phyloP scores from a whole-genome alignment of 441 rosid species.

The Jatropha multifida region DNA sequence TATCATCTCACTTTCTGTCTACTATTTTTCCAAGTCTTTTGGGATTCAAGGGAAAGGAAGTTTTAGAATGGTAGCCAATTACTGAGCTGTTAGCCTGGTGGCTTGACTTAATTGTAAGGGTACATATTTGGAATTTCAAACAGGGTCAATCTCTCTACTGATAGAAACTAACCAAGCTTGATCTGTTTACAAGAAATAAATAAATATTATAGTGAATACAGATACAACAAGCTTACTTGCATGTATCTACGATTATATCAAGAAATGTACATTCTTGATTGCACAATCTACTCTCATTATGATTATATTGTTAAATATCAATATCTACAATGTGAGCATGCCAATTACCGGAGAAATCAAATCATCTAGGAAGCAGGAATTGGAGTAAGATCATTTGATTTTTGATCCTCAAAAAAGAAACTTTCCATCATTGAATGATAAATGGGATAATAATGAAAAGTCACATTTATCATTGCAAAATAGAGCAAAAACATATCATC shows the following conservation, averaged over 20 bases:
- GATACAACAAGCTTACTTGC: slow-evolving; percentile 8
- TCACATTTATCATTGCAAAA: neutral
- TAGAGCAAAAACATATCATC: neutral
- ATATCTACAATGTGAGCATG: neutral
- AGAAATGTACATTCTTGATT: neutral
- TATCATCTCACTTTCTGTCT: too few species aligned
- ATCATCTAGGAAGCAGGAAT: neutral
- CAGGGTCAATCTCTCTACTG: neutral
- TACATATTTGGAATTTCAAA: neutral
- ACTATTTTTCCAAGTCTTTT: neutral
- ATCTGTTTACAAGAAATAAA: neutral
- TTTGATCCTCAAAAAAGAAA: neutral
- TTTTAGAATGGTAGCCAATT: neutral
- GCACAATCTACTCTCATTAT: too few species aligned
- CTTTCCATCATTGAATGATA: neutral
- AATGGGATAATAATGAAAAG: neutral
- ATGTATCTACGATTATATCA: neutral
- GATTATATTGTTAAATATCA: neutral
- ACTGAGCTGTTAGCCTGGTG: neutral
- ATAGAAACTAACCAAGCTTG: neutral
- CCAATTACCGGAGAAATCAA: neutral
- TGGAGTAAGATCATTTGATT: neutral
- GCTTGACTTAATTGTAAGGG: neutral
- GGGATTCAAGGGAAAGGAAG: neutral
- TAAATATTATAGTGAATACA: neutral